Evolutionary conservation across 2,329 filamentous ascomycete genomes (phyloP), one percentile per base, ranked within the genome.

Genomic region (Westerdykella ornata): DNA sequence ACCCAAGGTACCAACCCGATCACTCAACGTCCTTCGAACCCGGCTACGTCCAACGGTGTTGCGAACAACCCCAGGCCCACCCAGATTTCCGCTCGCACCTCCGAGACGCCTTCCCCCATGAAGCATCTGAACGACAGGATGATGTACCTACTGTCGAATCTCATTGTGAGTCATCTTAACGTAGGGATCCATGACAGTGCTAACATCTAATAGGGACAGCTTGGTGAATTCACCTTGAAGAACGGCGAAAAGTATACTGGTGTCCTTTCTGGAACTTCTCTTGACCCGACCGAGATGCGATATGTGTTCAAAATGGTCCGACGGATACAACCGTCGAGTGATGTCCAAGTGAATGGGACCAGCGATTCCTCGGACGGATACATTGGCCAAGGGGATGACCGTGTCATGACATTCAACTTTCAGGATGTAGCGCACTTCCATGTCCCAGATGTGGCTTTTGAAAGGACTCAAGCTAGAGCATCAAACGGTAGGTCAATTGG

Each of bases 261-360:
- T 42, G 73, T 82, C 28, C 77, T 82, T 53, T 79, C 76, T 31
- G 75, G 74, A 34, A 73, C 72, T 11, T 70, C 69, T 7, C 60
- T 77, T 18, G 74, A 78, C 40, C 59, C 72, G 4, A 68, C 62
- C 47, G 74, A 78, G 48, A 68, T 73, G 36, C 71, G 72, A 14
- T 76, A 82, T 53, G 66, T 74, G 19, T 69, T 83, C 52, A 84
- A 83, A 63, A 85, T 85, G 81, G 77, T 78, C 22, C 78, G 77
- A 58, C 74, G 72, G 48, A 60, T 70, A 42, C 61, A 66, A 34
- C 53, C 63, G 14, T 62, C 60, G 19, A 62, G 58, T 44, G 62
- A 67, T 36, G 50, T 66, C 35, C 70, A 71, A 43, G 51, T 57
- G 36, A 77, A 76, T 58, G 74, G 74, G 43, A 56, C 59, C 11